Evolutionary conservation across 352 stramenopile genomes (phyloP), one percentile per base, ranked within the genome.

Genomic region (Nothophytophthora sp.): DNA sequence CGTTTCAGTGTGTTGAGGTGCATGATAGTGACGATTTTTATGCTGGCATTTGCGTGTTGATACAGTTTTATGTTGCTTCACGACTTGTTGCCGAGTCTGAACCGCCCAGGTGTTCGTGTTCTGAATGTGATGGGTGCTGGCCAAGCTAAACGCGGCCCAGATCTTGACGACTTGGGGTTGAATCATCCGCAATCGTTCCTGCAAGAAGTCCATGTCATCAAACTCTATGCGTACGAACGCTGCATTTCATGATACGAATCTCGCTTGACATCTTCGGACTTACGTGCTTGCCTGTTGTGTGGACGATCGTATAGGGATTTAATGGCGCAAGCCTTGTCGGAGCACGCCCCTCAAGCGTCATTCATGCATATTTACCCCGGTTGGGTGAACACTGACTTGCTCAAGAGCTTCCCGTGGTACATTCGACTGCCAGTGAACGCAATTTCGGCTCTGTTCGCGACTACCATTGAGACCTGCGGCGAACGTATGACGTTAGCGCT

Each of bases 341-440:
- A 69, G 36, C 36, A 64, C 25, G 54, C 60, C 12, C 54, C 54
- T 10, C 59, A 60, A 18, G 60, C 54, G 23, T 61, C 48, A 24
- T 69, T 69, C 60, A 69, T 69, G 60, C 60, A 69, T 43, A 53
- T 64, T 13, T 69, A 56, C 39, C 60, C 60, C 8, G 60, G 54
- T 15, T 65, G 60, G 25, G 60, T 64, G n/a, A 69, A 60, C 42
- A 64, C 60, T 16, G 47, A 49, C 10, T 24, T 69, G 5, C 52
- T 64, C 24, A 43, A 64, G 16, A 44, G 54, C 16, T 56, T 60
- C 18, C 54, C 60, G 23, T 69, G 60, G 54, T 69, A 69, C 16
- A 42, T 64, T 34, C 23, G 60, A 24, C 23, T 57, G 18, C 48
- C 60, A 19, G 59, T 37, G 23, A 61, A 61, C 5, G 48, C 38